A percentile compares a stretch with the other conserved stretches of the same genome.
Evolutionary conservation across 257 asterid genomes (phyloP).

Genomic region (Asclepias syriaca): DNA sequence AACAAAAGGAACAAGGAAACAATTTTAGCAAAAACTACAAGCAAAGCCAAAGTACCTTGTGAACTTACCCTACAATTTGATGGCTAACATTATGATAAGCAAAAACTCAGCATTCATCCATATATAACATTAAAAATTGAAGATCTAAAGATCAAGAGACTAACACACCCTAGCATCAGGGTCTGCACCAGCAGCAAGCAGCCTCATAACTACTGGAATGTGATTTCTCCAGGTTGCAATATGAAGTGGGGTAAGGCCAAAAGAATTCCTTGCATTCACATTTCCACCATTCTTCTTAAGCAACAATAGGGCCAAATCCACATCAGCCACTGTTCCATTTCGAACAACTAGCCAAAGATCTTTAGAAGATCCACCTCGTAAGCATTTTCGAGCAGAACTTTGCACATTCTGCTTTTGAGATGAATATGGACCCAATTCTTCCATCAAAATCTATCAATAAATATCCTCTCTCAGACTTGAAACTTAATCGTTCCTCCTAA

Average conservation of each 20-base stretch:
- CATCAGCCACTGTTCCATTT: slow-evolving; percentile 69
- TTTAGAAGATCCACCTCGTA: slow-evolving; percentile 34
- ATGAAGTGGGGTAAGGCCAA: slow-evolving; percentile 89
- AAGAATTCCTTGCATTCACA: slow-evolving; percentile 61
- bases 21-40: too few species aligned
- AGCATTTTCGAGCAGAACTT: slow-evolving; percentile 27
- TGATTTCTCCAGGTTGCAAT: slow-evolving; percentile 96
- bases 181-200: slow-evolving; percentile 98
- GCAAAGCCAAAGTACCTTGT: not conserved
- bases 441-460: slow-evolving; percentile 34
- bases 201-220: slow-evolving; percentile 71
- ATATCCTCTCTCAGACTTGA: slow-evolving; percentile 2
- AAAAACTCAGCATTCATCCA: slow-evolving; percentile 23
- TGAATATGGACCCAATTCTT: slow-evolving; percentile 45
- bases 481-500: slow-evolving; percentile 1
- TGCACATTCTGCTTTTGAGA: slow-evolving; percentile 42
- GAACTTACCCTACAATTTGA: slow-evolving; percentile 14
- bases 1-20: not conserved
- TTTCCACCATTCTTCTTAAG: slow-evolving; percentile 83
- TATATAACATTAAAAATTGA: slow-evolving; percentile 24
- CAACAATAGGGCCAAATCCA: slow-evolving; percentile 55
- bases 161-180: slow-evolving; percentile 91
- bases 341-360: slow-evolving; percentile 70
- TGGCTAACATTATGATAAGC: slow-evolving; percentile 26
- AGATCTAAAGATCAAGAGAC: slow-evolving; percentile 25